These are phyloP conservation scores for Gossypium arboreum DNA, from an alignment of 345 rosid species.

Conservation along the genomic window DNA sequence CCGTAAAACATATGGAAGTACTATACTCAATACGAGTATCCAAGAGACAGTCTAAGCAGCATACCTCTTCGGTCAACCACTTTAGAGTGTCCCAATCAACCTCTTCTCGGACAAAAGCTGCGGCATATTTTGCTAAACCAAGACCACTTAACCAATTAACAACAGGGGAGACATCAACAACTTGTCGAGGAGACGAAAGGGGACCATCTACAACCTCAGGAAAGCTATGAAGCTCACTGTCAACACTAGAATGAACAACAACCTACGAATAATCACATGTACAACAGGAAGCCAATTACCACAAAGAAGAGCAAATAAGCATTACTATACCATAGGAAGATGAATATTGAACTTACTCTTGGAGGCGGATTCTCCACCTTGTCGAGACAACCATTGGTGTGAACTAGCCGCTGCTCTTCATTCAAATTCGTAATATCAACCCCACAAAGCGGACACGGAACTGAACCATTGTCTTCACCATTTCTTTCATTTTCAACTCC, in stretches of 20 bases:
- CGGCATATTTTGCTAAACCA: conserved; percentile 66
- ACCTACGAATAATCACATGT: conserved; percentile 31
- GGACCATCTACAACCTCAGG: conserved; percentile 35
- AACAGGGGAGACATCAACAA: conserved; percentile 62
- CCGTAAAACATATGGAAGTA: not conserved
- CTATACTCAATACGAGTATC: not conserved
- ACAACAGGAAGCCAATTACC: not conserved
- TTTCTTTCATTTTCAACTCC: not conserved
- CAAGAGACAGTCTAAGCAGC: not conserved
- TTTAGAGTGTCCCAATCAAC: conserved; percentile 81
- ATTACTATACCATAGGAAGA: not conserved
- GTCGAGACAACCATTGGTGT: conserved; percentile 80
- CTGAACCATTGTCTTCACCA: conserved; percentile 18
- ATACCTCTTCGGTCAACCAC: conserved; percentile 86
- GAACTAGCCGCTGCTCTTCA: conserved; percentile 64
- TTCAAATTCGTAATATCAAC: conserved; percentile 57
- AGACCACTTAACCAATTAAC: conserved; percentile 53
- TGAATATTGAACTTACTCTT: conserved; percentile 36
- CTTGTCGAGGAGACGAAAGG: conserved; percentile 33
- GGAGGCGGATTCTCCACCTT: conserved; percentile 30
- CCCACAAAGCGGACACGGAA: conserved; percentile 76
- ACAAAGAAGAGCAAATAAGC: not conserved
- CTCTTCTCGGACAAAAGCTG: conserved; percentile 70
- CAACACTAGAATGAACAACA: conserved; percentile 17
- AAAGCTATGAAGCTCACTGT: conserved; percentile 17